Conservation (phyloP, 2,329 filamentous ascomycete genomes). For the Clarireedia hainanense region DNA sequence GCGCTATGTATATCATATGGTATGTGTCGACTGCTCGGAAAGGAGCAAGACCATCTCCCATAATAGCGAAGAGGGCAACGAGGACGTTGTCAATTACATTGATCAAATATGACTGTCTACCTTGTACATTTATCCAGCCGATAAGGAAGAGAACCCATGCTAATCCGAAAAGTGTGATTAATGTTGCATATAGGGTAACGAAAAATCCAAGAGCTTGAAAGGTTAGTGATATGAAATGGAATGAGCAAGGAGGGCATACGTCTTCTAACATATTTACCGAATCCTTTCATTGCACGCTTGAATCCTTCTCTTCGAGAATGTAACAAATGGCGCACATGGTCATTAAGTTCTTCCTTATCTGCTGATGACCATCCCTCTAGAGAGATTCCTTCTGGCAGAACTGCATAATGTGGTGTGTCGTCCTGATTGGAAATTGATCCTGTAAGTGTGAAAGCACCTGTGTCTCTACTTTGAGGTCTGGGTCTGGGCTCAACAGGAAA, state of each 20-base stretch:
- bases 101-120: slow-evolving; percentile 59
- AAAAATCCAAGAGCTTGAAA: slow-evolving; percentile 64
- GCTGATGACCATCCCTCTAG: slow-evolving; percentile 68
- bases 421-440: slow-evolving; percentile 63
- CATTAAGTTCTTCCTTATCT: slow-evolving; percentile 71
- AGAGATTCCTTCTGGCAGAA: slow-evolving; percentile 65
- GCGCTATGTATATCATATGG: slow-evolving; percentile 62
- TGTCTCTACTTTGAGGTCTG: slow-evolving; percentile 17
- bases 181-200: slow-evolving; percentile 72
- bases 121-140: slow-evolving; percentile 78
- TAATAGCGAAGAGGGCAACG: slow-evolving; percentile 62
- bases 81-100: slow-evolving; percentile 65
- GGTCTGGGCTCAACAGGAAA: background rate
- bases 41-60: slow-evolving; percentile 63
- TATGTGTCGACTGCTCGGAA: slow-evolving; percentile 79
- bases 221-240: slow-evolving; percentile 13
- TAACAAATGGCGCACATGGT: slow-evolving; percentile 78
- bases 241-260: slow-evolving; percentile 39
- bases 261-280: slow-evolving; percentile 67
- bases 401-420: slow-evolving; percentile 57
- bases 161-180: slow-evolving; percentile 78
- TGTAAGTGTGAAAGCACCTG: slow-evolving; percentile 27
- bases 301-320: slow-evolving; percentile 74
- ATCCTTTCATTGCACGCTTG: slow-evolving; percentile 72
- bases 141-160: slow-evolving; percentile 91